phyloP scores from a whole-genome alignment of 768 basidiomycete genomes.

The Gloeostereum incarnatum region DNA sequence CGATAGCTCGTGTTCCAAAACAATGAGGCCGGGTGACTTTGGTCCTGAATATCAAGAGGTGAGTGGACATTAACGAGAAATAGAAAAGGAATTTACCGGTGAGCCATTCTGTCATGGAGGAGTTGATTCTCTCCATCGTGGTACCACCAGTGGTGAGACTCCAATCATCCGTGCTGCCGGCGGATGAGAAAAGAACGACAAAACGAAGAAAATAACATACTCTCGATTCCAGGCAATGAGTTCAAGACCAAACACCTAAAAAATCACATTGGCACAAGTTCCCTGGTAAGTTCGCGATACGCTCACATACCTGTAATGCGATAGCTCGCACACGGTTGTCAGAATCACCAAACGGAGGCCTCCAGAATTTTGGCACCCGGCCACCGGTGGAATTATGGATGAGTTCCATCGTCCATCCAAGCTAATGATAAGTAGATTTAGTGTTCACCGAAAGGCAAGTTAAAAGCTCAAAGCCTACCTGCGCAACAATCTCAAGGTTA shows the following conservation, averaged over 20 bases:
- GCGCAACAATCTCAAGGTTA: constrained; percentile 60
- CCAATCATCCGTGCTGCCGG: constrained; percentile 68
- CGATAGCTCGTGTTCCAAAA: constrained; percentile 79
- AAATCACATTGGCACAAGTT: neutral
- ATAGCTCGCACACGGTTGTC: constrained; percentile 82
- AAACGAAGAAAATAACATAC: constrained; percentile 30
- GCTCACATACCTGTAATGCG: constrained; percentile 53
- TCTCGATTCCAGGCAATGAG: constrained; percentile 92
- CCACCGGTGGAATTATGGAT: constrained; percentile 80
- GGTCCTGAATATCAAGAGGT: constrained; percentile 27
- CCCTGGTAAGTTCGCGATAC: too few relatives aligned
- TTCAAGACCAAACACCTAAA: constrained; percentile 59
- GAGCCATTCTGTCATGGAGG: constrained; percentile 47
- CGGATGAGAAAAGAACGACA: neutral
- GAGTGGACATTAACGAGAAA: neutral
- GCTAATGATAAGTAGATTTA: constrained; percentile 18
- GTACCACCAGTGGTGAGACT: constrained; percentile 34
- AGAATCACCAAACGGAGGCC: constrained; percentile 81
- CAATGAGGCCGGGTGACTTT: constrained; percentile 70
- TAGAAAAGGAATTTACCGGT: constrained; percentile 24
- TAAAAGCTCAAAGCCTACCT: constrained; percentile 24
- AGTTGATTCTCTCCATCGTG: constrained; percentile 35
- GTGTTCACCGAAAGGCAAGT: neutral
- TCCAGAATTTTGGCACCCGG: constrained; percentile 61
- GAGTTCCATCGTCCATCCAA: constrained; percentile 76